These are phyloP conservation scores for Pulveroboletus sp. DNA, from an alignment of 768 basidiomycete genomes.

Conservation along the genomic window DNA sequence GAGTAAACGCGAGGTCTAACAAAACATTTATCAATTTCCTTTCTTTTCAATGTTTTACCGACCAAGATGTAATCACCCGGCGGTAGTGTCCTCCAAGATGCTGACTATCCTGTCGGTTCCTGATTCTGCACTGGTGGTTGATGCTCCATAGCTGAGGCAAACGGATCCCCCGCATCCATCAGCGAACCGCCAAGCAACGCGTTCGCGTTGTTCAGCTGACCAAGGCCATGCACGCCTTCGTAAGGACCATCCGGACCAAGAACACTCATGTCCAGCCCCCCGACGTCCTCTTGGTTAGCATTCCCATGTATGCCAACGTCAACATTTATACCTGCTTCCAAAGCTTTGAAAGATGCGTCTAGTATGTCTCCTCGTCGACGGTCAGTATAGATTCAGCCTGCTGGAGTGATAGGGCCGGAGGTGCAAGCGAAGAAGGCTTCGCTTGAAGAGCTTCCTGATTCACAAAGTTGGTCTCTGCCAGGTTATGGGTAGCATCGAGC, in stretches of 20 bases:
- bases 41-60: background rate
- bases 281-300: constrained; percentile 33
- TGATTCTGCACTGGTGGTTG: constrained; percentile 10
- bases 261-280: constrained; percentile 59
- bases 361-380: constrained; percentile 40
- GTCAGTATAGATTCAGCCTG: constrained; percentile 44
- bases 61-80: constrained; percentile 8
- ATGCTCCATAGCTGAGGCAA: constrained; percentile 34
- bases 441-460: constrained; percentile 43
- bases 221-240: constrained; percentile 51
- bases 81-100: too few species aligned
- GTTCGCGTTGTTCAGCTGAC: constrained; percentile 53
- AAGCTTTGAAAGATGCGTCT: constrained; percentile 54
- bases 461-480: constrained; percentile 34
- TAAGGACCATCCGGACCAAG: constrained; percentile 66
- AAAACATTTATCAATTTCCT: constrained; percentile 3
- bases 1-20: background rate
- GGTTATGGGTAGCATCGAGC: constrained; percentile 38
- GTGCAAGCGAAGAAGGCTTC: constrained; percentile 67
- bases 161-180: constrained; percentile 64
- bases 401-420: constrained; percentile 56
- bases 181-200: constrained; percentile 56
- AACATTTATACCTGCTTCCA: constrained; percentile 46
- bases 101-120: constrained; percentile 10
- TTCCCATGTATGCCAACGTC: constrained; percentile 37